These are phyloP conservation scores for Groenewaldozyma tartarivorans DNA, from an alignment of 805 yeast species.

Conservation along the genomic window DNA sequence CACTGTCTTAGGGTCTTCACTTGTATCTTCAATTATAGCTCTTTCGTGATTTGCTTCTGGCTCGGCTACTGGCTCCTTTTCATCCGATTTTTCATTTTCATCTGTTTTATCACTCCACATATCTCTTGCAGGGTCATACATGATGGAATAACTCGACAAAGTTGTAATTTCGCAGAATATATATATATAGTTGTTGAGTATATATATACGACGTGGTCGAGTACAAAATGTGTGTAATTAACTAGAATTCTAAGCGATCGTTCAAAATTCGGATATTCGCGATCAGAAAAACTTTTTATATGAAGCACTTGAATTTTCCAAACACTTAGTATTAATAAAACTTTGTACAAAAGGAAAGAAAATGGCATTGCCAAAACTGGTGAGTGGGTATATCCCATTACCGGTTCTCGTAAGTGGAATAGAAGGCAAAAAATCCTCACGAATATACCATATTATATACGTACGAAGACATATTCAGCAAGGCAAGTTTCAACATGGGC, in stretches of 20 bases:
- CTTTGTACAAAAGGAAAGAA: too few relatives aligned
- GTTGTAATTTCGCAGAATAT: too few relatives aligned
- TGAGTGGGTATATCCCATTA: conserved; percentile 18
- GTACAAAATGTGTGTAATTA: too few relatives aligned
- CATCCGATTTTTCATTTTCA: background rate
- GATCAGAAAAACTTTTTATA: too few relatives aligned
- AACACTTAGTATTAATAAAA: too few relatives aligned
- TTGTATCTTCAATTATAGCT: background rate
- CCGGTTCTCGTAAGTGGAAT: conserved; percentile 12
- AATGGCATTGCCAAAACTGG: conserved; percentile 13
- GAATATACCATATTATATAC: conserved; percentile 14
- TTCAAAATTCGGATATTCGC: too few relatives aligned
- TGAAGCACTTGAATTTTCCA: background rate
- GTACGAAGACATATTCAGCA: conserved; percentile 13
- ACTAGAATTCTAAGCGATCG: too few relatives aligned
- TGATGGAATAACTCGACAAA: too few relatives aligned
- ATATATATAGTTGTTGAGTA: too few relatives aligned
- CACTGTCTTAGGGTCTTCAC: background rate
- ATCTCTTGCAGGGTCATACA: conserved; percentile 22
- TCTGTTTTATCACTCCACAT: conserved; percentile 11
- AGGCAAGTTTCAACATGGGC: background rate
- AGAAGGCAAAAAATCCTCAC: background rate
- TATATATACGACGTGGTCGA: too few relatives aligned
- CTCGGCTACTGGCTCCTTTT: background rate
- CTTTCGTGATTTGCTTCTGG: background rate